A percentile compares a stretch with the other conserved stretches of the same genome.
These are phyloP conservation scores for Tolypocladium inflatum DNA, from an alignment of 2,329 filamentous ascomycete genomes.

Conservation along the genomic window DNA sequence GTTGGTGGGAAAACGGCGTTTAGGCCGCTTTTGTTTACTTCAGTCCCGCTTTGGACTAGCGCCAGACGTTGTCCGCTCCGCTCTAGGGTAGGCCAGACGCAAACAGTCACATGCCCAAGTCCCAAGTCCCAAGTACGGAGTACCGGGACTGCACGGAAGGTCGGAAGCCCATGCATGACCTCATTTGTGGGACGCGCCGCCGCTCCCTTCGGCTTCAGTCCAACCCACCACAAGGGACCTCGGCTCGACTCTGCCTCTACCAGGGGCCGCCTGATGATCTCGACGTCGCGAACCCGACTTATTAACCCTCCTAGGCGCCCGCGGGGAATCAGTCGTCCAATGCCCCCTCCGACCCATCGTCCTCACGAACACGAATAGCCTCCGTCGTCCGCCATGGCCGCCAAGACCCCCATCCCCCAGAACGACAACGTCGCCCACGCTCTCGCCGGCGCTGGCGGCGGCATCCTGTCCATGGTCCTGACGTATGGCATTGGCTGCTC, in stretches of 20 bases:
- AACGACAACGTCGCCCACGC: conserved; percentile 97
- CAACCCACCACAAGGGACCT: neutral
- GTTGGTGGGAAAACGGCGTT: neutral
- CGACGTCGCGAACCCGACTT: neutral
- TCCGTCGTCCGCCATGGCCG: conserved; percentile 17
- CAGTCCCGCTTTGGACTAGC: conserved; percentile 13
- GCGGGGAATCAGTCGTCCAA: neutral
- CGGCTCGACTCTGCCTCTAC: neutral
- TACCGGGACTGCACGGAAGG: neutral
- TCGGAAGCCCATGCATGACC: neutral
- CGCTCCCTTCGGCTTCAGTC: neutral
- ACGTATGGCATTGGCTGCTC: conserved; percentile 50
- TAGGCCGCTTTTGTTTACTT: conserved; percentile 18
- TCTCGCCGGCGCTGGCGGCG: conserved; percentile 84
- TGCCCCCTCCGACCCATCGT: neutral
- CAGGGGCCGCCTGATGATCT: neutral
- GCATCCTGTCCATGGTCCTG: conserved; percentile 88
- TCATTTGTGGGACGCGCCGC: neutral
- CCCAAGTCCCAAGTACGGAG: too few species aligned
- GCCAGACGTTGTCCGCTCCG: neutral
- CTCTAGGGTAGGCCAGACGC: neutral
- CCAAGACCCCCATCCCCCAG: conserved; percentile 63
- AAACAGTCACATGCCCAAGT: neutral
- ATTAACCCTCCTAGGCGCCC: neutral
- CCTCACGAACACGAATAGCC: neutral